These are phyloP conservation scores for Talaromyces nanjingensis DNA, from an alignment of 495 filamentous ascomycete species.

Conservation along the genomic window DNA sequence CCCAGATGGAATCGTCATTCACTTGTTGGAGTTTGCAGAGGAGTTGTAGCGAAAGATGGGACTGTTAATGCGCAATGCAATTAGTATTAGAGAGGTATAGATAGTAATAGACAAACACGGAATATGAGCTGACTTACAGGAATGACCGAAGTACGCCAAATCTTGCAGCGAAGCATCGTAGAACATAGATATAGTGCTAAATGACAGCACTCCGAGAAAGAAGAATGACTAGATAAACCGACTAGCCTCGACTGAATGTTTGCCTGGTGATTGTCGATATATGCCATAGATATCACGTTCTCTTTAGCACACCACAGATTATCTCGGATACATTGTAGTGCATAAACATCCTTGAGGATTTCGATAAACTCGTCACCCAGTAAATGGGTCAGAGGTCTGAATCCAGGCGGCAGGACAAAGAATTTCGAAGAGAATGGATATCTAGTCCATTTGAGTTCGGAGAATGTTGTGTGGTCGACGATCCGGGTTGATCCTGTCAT, in stretches of 20 bases:
- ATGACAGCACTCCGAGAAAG: constrained; percentile 25
- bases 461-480: constrained; percentile 29
- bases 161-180: constrained; percentile 29
- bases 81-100: too few species aligned
- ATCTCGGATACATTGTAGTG: constrained; percentile 32
- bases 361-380: constrained; percentile 21
- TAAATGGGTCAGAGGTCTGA: constrained; percentile 17
- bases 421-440: constrained; percentile 20
- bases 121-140: constrained; percentile 20
- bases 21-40: constrained; percentile 22
- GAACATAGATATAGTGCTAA: constrained; percentile 31
- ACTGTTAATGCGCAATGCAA: constrained; percentile 15
- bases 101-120: too few species aligned
- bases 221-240: constrained; percentile 14
- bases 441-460: constrained; percentile 29
- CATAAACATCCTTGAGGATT: constrained; percentile 27
- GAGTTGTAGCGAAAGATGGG: constrained; percentile 26
- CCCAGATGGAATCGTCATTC: constrained; percentile 19
- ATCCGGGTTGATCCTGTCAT: constrained; percentile 25
- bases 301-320: constrained; percentile 11
- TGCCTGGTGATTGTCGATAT: constrained; percentile 32
- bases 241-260: constrained; percentile 28
- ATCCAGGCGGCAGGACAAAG: constrained; percentile 22
- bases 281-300: constrained; percentile 23
- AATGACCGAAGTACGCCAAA: constrained; percentile 27